Evolutionary conservation across 2,329 filamentous ascomycete genomes (phyloP).

Genomic region (Fusarium sp.): DNA sequence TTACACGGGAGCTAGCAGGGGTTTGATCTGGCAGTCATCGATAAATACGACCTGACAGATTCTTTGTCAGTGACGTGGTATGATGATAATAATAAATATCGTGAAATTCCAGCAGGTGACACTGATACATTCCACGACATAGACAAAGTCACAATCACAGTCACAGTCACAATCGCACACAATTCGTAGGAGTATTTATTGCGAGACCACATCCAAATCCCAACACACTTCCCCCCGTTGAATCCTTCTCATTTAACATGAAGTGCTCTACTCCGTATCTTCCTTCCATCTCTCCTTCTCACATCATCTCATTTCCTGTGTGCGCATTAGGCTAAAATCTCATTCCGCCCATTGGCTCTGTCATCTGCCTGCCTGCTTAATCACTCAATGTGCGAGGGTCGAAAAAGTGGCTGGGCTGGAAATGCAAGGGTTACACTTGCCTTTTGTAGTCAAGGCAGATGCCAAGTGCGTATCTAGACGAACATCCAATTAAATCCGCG

Average conservation of each 20-base stretch:
- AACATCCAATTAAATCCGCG: slow-evolving; percentile 14
- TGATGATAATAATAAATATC: not conserved
- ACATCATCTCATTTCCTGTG: slow-evolving; percentile 25
- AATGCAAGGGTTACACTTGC: slow-evolving; percentile 26
- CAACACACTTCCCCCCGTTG: not conserved
- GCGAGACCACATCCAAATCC: not conserved
- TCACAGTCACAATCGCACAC: too few relatives aligned
- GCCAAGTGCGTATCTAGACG: slow-evolving; percentile 5
- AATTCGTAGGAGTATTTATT: not conserved
- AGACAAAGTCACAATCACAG: too few relatives aligned
- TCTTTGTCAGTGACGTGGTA: slow-evolving; percentile 11
- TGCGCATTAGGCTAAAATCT: slow-evolving; percentile 10
- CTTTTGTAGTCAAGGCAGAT: slow-evolving; percentile 19
- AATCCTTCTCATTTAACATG: slow-evolving; percentile 1
- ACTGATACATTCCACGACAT: slow-evolving; percentile 8
- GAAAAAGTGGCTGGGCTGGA: not conserved
- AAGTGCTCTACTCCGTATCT: not conserved
- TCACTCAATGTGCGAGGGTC: slow-evolving; percentile 18
- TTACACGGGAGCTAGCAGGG: slow-evolving; percentile 34
- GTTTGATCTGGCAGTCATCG: slow-evolving; percentile 2
- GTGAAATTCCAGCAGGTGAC: slow-evolving; percentile 8
- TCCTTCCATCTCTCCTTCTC: not conserved
- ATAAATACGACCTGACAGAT: slow-evolving; percentile 17
- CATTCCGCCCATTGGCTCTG: slow-evolving; percentile 4
- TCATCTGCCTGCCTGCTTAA: slow-evolving; percentile 3